Evolutionary conservation across 164 flowering plant species (phyloP).

Genomic region (Vitis amurensis): DNA sequence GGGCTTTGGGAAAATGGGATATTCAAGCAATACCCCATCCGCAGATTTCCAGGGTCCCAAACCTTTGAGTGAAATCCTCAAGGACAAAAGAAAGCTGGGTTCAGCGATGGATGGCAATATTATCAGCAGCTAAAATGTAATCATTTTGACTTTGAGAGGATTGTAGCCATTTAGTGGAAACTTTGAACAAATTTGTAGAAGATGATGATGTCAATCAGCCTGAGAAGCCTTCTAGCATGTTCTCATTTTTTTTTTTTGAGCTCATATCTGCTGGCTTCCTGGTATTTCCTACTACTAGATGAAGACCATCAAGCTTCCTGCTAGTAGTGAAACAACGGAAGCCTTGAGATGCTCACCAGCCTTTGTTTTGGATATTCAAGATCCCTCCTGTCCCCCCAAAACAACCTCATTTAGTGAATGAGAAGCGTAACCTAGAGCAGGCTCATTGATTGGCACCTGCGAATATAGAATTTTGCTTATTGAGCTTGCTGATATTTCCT

Average conservation of each 20-base stretch:
- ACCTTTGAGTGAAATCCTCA: constrained; percentile 52
- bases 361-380: not conserved
- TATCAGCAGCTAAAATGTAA: constrained; percentile 8
- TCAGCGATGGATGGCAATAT: constrained; percentile 11
- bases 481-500: too few species aligned
- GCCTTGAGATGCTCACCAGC: not conserved
- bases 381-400: not conserved
- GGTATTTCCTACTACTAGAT: not conserved
- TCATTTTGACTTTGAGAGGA: constrained; percentile 4
- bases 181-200: constrained; percentile 1
- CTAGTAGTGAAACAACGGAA: too few species aligned
- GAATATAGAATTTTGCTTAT: not conserved
- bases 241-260: constrained; percentile 9
- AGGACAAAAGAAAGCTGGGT: constrained; percentile 32
- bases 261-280: constrained; percentile 2
- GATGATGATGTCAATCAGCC: constrained; percentile 18
- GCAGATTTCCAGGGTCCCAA: constrained; percentile 56
- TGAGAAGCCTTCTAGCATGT: constrained; percentile 23
- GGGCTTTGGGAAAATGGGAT: constrained; percentile 10
- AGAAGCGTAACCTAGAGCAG: constrained; percentile 2
- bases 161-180: constrained; percentile 5
- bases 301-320: not conserved
- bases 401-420: not conserved
- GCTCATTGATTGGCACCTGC: constrained; percentile 1
- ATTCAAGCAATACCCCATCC: constrained; percentile 1